Conservation (phyloP, 768 basidiomycete genomes). For the Crepidotus variabilis region DNA sequence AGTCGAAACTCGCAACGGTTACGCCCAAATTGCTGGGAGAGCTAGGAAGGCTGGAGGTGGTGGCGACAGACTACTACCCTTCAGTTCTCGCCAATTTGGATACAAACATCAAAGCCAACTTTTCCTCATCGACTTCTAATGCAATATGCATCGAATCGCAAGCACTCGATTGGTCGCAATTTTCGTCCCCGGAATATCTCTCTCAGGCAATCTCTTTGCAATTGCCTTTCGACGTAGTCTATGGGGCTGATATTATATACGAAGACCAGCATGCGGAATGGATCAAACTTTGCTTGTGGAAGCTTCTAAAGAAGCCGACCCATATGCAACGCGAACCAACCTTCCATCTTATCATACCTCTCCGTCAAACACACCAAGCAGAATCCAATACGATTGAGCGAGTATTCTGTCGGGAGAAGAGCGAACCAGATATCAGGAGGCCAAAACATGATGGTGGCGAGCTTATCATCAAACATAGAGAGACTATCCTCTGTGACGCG, state of each 20-base stretch:
- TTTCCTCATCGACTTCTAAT: constrained; percentile 20
- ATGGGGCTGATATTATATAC: constrained; percentile 85
- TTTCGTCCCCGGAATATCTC: constrained; percentile 13
- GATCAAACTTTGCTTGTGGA: constrained; percentile 60
- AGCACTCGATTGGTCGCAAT: constrained; percentile 62
- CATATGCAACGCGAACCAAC: constrained; percentile 9
- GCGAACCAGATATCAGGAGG: constrained; percentile 3
- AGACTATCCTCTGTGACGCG: constrained; percentile 53
- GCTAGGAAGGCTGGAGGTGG: constrained; percentile 27
- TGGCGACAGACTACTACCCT: constrained; percentile 79
- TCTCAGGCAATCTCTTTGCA: constrained; percentile 21
- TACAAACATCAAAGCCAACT: constrained; percentile 57
- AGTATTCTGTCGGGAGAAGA: constrained; percentile 36
- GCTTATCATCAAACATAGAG: constrained; percentile 51
- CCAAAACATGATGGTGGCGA: constrained; percentile 1
- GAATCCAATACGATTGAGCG: constrained; percentile 60
- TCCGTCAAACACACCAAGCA: constrained; percentile 56
- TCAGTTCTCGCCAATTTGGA: constrained; percentile 67
- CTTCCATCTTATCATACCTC: constrained; percentile 79
- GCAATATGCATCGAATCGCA: constrained; percentile 15
- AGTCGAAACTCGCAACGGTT: constrained; percentile 7
- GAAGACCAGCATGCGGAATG: constrained; percentile 65
- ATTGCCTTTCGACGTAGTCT: constrained; percentile 59
- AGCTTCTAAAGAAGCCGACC: constrained; percentile 38
- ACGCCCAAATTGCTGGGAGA: not conserved